A percentile compares a stretch with the other conserved stretches of the same genome.
phyloP scores from a whole-genome alignment of 805 yeast species.

The Pichia cephalocereana region DNA sequence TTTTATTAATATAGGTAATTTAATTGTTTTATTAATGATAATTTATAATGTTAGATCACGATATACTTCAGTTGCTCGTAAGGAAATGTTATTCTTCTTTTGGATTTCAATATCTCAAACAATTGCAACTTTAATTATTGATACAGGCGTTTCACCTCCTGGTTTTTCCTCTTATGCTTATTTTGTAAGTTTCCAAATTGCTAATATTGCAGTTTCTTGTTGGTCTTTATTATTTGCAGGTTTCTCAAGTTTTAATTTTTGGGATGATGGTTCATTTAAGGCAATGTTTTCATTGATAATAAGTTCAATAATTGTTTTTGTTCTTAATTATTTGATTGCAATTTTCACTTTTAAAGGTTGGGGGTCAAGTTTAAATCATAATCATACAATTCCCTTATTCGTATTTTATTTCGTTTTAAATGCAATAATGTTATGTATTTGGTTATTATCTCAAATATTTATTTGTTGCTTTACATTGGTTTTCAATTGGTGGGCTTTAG shows the following conservation, averaged over 20 bases:
- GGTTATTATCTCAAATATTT: constrained; percentile 57
- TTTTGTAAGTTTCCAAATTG: constrained; percentile 76
- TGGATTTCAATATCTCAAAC: constrained; percentile 49
- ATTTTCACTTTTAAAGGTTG: constrained; percentile 66
- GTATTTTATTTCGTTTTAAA: constrained; percentile 64
- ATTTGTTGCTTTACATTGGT: constrained; percentile 59
- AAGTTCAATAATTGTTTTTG: constrained; percentile 48
- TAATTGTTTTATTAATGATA: constrained; percentile 57
- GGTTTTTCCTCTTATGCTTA: constrained; percentile 67
- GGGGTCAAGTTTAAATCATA: constrained; percentile 38
- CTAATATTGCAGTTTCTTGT: constrained; percentile 63
- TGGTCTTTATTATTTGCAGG: constrained; percentile 66
- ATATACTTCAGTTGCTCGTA: constrained; percentile 91
- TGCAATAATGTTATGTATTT: constrained; percentile 53
- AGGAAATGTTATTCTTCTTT: constrained; percentile 72
- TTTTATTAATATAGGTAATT: constrained; percentile 69
- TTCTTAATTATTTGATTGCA: constrained; percentile 56
- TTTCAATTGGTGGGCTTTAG: constrained; percentile 75
- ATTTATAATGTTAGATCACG: constrained; percentile 71
- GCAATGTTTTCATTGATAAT: constrained; percentile 52
- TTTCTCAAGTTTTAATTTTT: constrained; percentile 73
- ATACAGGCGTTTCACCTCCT: constrained; percentile 89
- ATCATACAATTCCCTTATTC: constrained; percentile 60
- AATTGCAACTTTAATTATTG: constrained; percentile 66
- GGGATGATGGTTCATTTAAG: constrained; percentile 84